Percentiles rank a stretch among this genome's conserved stretches.
Conservation (phyloP, 352 stramenopile species). For the Aphanomyces invadans region DNA sequence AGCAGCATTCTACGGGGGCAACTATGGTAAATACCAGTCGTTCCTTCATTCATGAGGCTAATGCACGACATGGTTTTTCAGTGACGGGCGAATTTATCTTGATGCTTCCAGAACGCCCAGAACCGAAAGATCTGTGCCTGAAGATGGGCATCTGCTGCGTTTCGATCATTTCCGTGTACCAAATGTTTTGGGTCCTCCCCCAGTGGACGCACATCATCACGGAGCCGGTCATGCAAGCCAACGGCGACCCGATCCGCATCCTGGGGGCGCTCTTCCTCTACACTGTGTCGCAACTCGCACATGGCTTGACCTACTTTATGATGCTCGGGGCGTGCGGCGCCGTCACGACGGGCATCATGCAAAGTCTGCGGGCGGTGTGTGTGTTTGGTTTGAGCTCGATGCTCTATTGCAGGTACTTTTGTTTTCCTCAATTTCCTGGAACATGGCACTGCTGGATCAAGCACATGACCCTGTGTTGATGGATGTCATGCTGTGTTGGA, state of each 20-base stretch:
- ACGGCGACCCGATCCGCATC: conserved; percentile 56
- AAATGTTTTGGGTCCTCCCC: conserved; percentile 71
- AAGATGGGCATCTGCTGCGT: conserved; percentile 71
- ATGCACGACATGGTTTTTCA: conserved; percentile 8
- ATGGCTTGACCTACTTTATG: conserved; percentile 80
- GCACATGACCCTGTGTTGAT: neutral
- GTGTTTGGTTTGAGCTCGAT: conserved; percentile 78
- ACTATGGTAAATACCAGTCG: conserved; percentile 42
- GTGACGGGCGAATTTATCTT: conserved; percentile 77
- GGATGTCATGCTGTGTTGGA: neutral
- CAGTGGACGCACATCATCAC: conserved; percentile 69
- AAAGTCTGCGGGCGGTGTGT: conserved; percentile 78
- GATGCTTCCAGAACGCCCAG: conserved; percentile 60
- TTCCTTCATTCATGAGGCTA: neutral
- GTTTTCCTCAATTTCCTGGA: neutral
- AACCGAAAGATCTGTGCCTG: conserved; percentile 68
- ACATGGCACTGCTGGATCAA: too few species aligned
- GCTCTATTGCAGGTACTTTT: conserved; percentile 51
- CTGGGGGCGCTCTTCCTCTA: conserved; percentile 54
- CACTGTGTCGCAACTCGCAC: conserved; percentile 70
- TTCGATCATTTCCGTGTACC: conserved; percentile 66
- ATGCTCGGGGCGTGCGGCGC: conserved; percentile 71
- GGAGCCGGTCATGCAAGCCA: conserved; percentile 59
- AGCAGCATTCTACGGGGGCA: conserved; percentile 75
- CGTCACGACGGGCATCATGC: conserved; percentile 82